phyloP scores from a whole-genome alignment of 768 basidiomycete genomes.

The Serendipita sp. region DNA sequence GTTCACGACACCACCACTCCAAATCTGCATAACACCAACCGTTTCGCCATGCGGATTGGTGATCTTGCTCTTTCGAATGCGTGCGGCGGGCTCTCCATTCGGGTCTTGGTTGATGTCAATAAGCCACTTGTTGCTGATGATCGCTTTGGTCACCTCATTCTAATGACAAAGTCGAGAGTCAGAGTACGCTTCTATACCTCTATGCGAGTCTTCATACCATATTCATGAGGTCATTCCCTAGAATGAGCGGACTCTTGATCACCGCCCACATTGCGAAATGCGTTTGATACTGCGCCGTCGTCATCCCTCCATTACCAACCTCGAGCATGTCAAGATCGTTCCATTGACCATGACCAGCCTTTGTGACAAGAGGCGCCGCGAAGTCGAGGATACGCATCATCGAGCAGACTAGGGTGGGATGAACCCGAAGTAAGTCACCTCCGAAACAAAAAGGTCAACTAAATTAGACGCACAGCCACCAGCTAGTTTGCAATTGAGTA shows the following conservation, averaged over 20 bases:
- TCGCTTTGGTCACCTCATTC: constrained; percentile 21
- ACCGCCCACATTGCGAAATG: constrained; percentile 42
- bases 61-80: constrained; percentile 20
- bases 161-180: not conserved
- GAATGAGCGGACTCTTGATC: constrained; percentile 30
- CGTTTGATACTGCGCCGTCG: constrained; percentile 27
- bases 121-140: constrained; percentile 26
- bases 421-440: not conserved
- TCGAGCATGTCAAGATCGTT: constrained; percentile 41
- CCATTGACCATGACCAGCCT: constrained; percentile 31
- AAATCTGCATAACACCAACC: constrained; percentile 22
- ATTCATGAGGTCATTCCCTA: constrained; percentile 26
- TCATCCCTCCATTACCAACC: constrained; percentile 31
- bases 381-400: constrained; percentile 40
- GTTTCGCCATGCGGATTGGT: constrained; percentile 14
- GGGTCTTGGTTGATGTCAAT: constrained; percentile 25
- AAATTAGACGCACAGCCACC: constrained; percentile 20
- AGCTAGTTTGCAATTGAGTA: constrained; percentile 25
- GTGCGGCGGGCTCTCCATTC: constrained; percentile 19
- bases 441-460: no score
- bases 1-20: constrained; percentile 21
- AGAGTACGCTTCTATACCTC: no score
- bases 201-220: constrained; percentile 21
- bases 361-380: constrained; percentile 34
- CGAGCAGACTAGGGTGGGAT: constrained; percentile 19